Evolutionary conservation across 73 alveolate species (phyloP).

Genomic region (Paramecium caudatum): DNA sequence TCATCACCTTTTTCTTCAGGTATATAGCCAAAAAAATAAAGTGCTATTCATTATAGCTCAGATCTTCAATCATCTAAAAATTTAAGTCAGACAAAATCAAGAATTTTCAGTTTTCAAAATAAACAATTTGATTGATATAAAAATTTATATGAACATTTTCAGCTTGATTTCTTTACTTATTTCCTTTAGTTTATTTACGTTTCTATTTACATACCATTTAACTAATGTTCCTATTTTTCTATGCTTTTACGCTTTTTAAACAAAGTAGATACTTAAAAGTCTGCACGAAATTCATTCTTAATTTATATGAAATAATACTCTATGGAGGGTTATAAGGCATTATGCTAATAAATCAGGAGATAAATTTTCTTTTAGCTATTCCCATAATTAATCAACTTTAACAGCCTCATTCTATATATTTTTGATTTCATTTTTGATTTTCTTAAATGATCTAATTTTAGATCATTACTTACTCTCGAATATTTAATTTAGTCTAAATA

Average conservation of each 20-base stretch:
- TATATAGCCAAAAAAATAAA: too few species aligned
- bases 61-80: too few species aligned
- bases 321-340: background rate
- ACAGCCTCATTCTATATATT: constrained; percentile 21
- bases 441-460: background rate
- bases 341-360: background rate
- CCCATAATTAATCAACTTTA: constrained; percentile 54
- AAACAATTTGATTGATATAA: too few species aligned
- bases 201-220: background rate
- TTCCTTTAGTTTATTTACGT: background rate
- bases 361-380: constrained; percentile 14
- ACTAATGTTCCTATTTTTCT: background rate
- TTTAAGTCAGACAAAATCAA: too few species aligned
- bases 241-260: too few species aligned
- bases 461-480: background rate
- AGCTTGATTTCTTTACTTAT: background rate
- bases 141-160: background rate
- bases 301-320: background rate
- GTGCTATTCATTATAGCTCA: too few species aligned
- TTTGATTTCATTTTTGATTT: constrained; percentile 39
- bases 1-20: too few species aligned
- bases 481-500: background rate
- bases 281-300: constrained; percentile 44
- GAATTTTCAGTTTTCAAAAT: too few species aligned
- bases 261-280: background rate